These are phyloP conservation scores for Daucus carota DNA, from an alignment of 129 eudicot species.

Conservation along the genomic window DH1_v3.0 NC_030385.2:9240501-9241000, in stretches of 20 bases:
- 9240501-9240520: neutral
- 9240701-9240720: neutral
- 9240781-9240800: conserved; percentile 71
- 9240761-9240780: conserved; percentile 57
- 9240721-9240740: conserved; percentile 8
- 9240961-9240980: conserved; percentile 78
- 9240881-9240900: conserved; percentile 43
- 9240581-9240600: conserved; percentile 93
- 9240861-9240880: conserved; percentile 50
- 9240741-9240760: conserved; percentile 9
- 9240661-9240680: conserved; percentile 3
- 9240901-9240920: conserved; percentile 46
- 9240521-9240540: neutral
- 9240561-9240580: conserved; percentile 39
- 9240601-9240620: conserved; percentile 95
- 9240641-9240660: conserved; percentile 88
- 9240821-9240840: conserved; percentile 58
- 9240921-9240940: conserved; percentile 38
- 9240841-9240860: conserved; percentile 81
- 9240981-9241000: conserved; percentile 80
- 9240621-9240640: conserved; percentile 63
- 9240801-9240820: conserved; percentile 54
- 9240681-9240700: neutral
- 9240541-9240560: neutral
- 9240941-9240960: conserved; percentile 80